A percentile compares a stretch with the other conserved stretches of the same genome.
Conservation (phyloP, 768 basidiomycete genomes). For the Auricularia sp. region DNA sequence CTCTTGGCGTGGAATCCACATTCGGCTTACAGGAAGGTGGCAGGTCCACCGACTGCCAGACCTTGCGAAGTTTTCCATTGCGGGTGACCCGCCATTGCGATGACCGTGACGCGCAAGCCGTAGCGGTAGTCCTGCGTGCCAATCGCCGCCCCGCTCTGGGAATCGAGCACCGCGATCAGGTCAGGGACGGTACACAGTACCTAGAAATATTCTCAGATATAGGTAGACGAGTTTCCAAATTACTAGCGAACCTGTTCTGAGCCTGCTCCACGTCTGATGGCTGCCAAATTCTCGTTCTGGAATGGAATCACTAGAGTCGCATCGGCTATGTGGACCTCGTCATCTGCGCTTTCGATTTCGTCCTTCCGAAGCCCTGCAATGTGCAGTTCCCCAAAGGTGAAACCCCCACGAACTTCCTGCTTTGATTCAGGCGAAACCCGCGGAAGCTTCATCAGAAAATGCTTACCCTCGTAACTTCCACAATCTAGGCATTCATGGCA, state of each 20-base stretch:
- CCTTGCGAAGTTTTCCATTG: conserved; percentile 47
- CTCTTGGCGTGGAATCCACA: conserved; percentile 3
- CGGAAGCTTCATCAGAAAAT: not conserved
- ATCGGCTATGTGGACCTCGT: not conserved
- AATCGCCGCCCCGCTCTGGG: conserved; percentile 49
- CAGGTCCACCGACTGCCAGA: conserved; percentile 40
- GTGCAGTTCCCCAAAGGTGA: conserved; percentile 25
- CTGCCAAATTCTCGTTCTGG: conserved; percentile 53
- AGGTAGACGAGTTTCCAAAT: conserved; percentile 9
- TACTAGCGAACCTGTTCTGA: conserved; percentile 2
- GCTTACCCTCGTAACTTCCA: conserved; percentile 28
- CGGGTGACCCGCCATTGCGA: conserved; percentile 37
- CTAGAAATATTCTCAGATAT: conserved; percentile 18
- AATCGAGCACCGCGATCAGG: conserved; percentile 53
- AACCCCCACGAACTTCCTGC: conserved; percentile 21
- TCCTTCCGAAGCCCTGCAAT: conserved; percentile 21
- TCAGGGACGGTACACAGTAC: conserved; percentile 53
- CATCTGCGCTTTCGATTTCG: conserved; percentile 23
- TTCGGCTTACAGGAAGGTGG: conserved; percentile 38
- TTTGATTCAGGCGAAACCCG: not conserved
- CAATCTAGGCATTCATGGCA: conserved; percentile 20
- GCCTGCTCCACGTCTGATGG: conserved; percentile 26
- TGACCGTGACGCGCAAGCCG: conserved; percentile 48
- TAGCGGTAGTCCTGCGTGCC: conserved; percentile 57
- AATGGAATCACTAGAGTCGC: conserved; percentile 39